Evolutionary conservation across 371 early-diverging fungal species (phyloP).

Genomic region (Lichtheimia ornata): DNA sequence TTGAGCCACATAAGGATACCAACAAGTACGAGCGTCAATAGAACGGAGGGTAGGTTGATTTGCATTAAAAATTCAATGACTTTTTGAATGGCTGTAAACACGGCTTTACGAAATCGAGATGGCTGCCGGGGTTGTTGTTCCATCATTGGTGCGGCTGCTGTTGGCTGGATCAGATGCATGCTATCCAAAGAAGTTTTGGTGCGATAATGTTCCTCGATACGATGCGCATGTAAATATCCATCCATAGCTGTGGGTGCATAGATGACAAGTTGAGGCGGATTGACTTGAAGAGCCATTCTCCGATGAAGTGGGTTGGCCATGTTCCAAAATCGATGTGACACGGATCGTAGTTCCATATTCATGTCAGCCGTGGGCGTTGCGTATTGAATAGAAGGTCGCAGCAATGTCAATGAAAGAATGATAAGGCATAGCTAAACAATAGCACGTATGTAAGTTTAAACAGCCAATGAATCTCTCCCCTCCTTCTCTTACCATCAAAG

Average conservation of each 20-base stretch:
- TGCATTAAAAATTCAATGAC: constrained; percentile 5
- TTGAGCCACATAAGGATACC: constrained; percentile 34
- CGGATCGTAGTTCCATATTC: constrained; percentile 11
- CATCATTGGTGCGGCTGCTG: neutral
- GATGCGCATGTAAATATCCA: neutral
- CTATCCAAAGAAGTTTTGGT: constrained; percentile 1
- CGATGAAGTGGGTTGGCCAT: constrained; percentile 30
- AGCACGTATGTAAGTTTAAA: too few species aligned
- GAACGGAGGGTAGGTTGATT: constrained; percentile 32
- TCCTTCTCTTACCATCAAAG: constrained; percentile 24
- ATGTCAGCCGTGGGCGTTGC: neutral
- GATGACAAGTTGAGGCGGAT: constrained; percentile 18
- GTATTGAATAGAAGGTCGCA: constrained; percentile 1
- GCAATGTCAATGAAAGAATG: constrained; percentile 14
- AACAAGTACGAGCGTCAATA: constrained; percentile 27
- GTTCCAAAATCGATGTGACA: constrained; percentile 31
- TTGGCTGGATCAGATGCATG: neutral
- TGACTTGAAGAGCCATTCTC: constrained; percentile 17
- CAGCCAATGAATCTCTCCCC: neutral
- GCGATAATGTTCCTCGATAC: constrained; percentile 18
- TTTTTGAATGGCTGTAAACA: constrained; percentile 5
- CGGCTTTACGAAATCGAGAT: constrained; percentile 11
- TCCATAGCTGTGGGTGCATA: constrained; percentile 10
- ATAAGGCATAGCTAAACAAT: constrained; percentile 21
- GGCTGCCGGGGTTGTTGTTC: neutral